Evolutionary conservation across 805 yeast species (phyloP).

Genomic region (Brettanomyces bruxellensis): DNA sequence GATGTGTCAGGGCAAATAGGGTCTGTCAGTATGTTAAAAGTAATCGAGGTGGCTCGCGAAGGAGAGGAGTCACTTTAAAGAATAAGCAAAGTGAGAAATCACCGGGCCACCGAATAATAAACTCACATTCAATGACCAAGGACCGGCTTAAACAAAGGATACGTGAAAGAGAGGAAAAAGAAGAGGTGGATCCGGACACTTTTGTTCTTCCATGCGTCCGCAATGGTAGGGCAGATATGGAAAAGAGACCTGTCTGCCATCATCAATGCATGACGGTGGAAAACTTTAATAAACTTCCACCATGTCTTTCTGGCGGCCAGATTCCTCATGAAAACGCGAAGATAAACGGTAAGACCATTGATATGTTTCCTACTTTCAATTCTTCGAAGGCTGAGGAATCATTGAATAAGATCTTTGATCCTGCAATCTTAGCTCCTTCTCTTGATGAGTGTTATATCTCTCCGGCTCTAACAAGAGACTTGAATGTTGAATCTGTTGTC

Average conservation of each 20-base stretch:
- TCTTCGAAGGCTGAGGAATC: conserved; percentile 19
- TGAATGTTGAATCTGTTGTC: conserved; percentile 20
- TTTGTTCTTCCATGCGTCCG: conserved; percentile 23
- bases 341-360: conserved; percentile 7
- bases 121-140: neutral
- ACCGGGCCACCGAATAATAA: too few relatives aligned
- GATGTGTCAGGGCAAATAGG: conserved; percentile 28
- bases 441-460: conserved; percentile 21
- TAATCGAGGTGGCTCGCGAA: conserved; percentile 45
- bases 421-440: conserved; percentile 6
- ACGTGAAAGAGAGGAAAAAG: neutral
- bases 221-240: conserved; percentile 13
- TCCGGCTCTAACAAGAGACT: conserved; percentile 17
- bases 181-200: conserved; percentile 4
- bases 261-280: conserved; percentile 20
- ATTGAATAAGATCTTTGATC: conserved; percentile 19
- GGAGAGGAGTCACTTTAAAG: conserved; percentile 32
- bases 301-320: conserved; percentile 17
- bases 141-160: conserved; percentile 1
- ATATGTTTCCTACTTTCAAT: conserved; percentile 24
- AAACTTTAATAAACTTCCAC: conserved; percentile 19
- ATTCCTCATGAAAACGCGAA: neutral
- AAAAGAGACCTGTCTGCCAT: conserved; percentile 14
- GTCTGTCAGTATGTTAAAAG: conserved; percentile 42
- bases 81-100: conserved; percentile 8